Percentiles rank a stretch among this genome's conserved stretches.
These are phyloP conservation scores for Lanmaoa rubissima DNA, from an alignment of 768 basidiomycete genomes.

Conservation along the genomic window DNA sequence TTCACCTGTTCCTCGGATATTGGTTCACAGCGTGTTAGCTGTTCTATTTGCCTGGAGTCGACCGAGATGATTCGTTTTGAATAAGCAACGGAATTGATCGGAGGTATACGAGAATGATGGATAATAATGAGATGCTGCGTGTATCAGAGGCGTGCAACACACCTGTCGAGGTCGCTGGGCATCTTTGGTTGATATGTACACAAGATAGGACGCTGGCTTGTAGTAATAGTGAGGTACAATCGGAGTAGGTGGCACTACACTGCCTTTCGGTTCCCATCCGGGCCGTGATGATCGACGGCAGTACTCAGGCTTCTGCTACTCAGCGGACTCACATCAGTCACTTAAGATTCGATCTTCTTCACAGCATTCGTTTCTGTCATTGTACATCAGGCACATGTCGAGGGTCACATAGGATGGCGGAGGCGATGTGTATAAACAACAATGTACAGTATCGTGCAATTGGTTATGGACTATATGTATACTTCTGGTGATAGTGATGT, in stretches of 20 bases:
- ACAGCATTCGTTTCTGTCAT: conserved; percentile 9
- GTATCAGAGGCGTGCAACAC: conserved; percentile 35
- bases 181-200: conserved; percentile 29
- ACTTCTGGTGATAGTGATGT: conserved; percentile 29
- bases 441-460: conserved; percentile 34
- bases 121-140: conserved; percentile 22
- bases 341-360: conserved; percentile 10
- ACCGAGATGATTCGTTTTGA: conserved; percentile 16
- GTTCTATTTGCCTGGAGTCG: conserved; percentile 81
- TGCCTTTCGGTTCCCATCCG: conserved; percentile 16
- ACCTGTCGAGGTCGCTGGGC: conserved; percentile 61
- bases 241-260: conserved; percentile 25
- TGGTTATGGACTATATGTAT: conserved; percentile 29
- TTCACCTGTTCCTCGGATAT: conserved; percentile 97
- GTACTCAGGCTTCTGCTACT: neutral
- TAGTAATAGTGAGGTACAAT: conserved; percentile 25
- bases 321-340: conserved; percentile 6
- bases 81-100: conserved; percentile 23
- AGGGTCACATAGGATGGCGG: conserved; percentile 9
- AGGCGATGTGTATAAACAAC: conserved; percentile 30
- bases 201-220: conserved; percentile 33
- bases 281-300: conserved; percentile 14
- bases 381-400: conserved; percentile 28
- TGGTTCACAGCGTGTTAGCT: conserved; percentile 89
- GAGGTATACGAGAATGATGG: conserved; percentile 25